Evolutionary conservation across 2,329 filamentous ascomycete species (phyloP).

Genomic region (Cladosporium austrohemisphaericum): DNA sequence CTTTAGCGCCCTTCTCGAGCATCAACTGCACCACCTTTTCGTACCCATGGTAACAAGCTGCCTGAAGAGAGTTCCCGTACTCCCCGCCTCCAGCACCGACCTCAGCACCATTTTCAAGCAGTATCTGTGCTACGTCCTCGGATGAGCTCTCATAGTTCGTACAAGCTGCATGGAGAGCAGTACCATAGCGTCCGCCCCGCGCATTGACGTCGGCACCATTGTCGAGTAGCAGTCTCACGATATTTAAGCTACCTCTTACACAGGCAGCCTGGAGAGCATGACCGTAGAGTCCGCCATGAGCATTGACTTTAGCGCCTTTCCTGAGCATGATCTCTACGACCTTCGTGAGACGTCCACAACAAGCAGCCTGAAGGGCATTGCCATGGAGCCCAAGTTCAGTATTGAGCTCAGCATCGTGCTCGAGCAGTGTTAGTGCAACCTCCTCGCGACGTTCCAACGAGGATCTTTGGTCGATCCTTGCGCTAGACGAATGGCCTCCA

Average conservation of each 20-base stretch:
- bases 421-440: slow-evolving; percentile 16
- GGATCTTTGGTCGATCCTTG: no score
- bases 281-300: slow-evolving; percentile 13
- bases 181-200: slow-evolving; percentile 7
- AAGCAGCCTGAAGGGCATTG: slow-evolving; percentile 18
- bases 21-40: neutral
- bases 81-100: slow-evolving; percentile 12
- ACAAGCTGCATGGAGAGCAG: slow-evolving; percentile 17
- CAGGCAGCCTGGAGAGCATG: slow-evolving; percentile 16
- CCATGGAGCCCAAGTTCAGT: neutral
- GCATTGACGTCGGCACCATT: neutral
- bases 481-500: no score
- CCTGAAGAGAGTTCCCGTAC: slow-evolving; percentile 8
- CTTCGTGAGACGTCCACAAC: slow-evolving; percentile 11
- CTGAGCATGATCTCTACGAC: slow-evolving; percentile 17
- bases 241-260: no score
- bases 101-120: slow-evolving; percentile 16
- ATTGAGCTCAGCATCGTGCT: slow-evolving; percentile 20
- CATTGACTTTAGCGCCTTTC: slow-evolving; percentile 15
- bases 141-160: slow-evolving; percentile 11
- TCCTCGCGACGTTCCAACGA: no score
- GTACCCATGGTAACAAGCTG: neutral
- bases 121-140: slow-evolving; percentile 16
- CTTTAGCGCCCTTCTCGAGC: neutral
- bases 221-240: neutral